phyloP scores from a whole-genome alignment of 2,329 filamentous ascomycete species.

The Aureobasidium zeae region DNA sequence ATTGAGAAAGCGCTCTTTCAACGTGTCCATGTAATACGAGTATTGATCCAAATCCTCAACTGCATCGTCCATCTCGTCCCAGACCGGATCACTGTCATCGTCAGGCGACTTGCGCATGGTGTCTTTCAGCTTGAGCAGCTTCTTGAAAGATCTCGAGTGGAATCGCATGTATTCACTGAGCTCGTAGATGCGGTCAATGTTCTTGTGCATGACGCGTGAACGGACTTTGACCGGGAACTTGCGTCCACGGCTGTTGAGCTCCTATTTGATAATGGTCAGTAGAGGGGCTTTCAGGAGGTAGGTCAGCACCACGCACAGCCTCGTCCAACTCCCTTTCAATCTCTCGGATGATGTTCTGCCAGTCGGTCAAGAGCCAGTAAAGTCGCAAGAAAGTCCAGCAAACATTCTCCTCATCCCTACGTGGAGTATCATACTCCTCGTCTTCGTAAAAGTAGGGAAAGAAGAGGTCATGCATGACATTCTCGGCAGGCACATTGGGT shows the following conservation, averaged over 20 bases:
- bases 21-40: slow-evolving; percentile 26
- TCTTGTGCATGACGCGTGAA: slow-evolving; percentile 26
- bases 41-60: slow-evolving; percentile 31
- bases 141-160: slow-evolving; percentile 28
- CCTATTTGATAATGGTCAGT: slow-evolving; percentile 17
- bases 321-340: slow-evolving; percentile 27
- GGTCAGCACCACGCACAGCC: slow-evolving; percentile 18
- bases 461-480: slow-evolving; percentile 26
- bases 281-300: no score
- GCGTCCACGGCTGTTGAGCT: slow-evolving; percentile 28
- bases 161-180: slow-evolving; percentile 30
- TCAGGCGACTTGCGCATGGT: slow-evolving; percentile 20
- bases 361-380: slow-evolving; percentile 29
- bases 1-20: slow-evolving; percentile 32
- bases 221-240: slow-evolving; percentile 28
- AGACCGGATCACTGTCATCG: slow-evolving; percentile 27
- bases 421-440: slow-evolving; percentile 25
- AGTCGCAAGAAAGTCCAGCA: slow-evolving; percentile 30
- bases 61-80: slow-evolving; percentile 29
- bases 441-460: slow-evolving; percentile 28
- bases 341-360: slow-evolving; percentile 32
- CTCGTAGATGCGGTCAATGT: slow-evolving; percentile 31
- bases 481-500: slow-evolving; percentile 25
- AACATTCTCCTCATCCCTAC: slow-evolving; percentile 29
- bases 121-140: slow-evolving; percentile 28